phyloP scores from a whole-genome alignment of 495 filamentous ascomycete genomes.

The Penicillium antarcticum region DNA sequence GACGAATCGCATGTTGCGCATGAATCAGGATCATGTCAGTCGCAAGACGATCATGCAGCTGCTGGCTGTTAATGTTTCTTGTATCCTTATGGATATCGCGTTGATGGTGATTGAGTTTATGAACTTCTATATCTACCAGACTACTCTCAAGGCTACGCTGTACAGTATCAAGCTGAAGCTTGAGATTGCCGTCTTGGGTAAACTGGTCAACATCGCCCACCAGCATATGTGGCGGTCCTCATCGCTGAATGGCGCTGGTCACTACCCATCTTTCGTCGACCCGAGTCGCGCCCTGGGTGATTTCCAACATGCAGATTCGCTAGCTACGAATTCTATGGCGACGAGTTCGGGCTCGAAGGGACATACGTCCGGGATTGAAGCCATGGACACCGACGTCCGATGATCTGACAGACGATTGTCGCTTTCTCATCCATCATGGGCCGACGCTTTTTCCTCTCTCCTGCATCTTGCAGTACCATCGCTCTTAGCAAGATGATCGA shows the following conservation, averaged over 20 bases:
- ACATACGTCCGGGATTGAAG: slow-evolving; percentile 10
- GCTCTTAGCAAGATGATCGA: too few relatives aligned
- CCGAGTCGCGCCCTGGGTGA: slow-evolving; percentile 14
- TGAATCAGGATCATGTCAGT: slow-evolving; percentile 21
- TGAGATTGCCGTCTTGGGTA: slow-evolving; percentile 28
- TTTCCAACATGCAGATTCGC: slow-evolving; percentile 16
- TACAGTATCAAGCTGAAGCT: slow-evolving; percentile 30
- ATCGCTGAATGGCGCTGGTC: slow-evolving; percentile 9
- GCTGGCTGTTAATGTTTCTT: slow-evolving; percentile 27
- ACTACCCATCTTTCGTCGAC: slow-evolving; percentile 27
- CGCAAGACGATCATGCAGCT: slow-evolving; percentile 28
- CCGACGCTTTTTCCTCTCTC: too few relatives aligned
- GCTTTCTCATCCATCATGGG: too few relatives aligned
- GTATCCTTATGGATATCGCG: slow-evolving; percentile 31
- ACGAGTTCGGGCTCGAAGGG: slow-evolving; percentile 18
- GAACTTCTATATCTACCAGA: slow-evolving; percentile 31
- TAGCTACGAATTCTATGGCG: slow-evolving; percentile 6
- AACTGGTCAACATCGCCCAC: slow-evolving; percentile 28
- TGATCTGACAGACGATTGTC: background rate
- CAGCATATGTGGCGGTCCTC: slow-evolving; percentile 22
- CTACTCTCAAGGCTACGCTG: slow-evolving; percentile 26
- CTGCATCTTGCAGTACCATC: too few relatives aligned
- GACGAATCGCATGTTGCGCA: slow-evolving; percentile 25
- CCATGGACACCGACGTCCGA: slow-evolving; percentile 3
- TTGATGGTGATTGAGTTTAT: slow-evolving; percentile 30